Evolutionary conservation across 495 filamentous ascomycete genomes (phyloP), one percentile per base, ranked within the genome.

Genomic region (Viridothelium virens): DNA sequence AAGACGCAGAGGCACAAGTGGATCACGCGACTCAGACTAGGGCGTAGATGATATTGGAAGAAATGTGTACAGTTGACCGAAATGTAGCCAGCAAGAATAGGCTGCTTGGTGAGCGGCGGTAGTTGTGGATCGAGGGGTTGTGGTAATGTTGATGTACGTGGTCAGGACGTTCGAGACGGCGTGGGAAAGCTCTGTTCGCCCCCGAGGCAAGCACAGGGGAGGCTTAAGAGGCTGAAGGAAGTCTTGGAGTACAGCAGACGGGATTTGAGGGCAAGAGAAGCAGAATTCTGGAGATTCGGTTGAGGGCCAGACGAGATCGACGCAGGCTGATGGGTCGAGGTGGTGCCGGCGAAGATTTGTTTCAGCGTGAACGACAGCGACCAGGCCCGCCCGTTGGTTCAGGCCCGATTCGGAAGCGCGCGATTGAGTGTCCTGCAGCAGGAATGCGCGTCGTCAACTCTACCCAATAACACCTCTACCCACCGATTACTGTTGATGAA

Each of bases 341-440:
- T 59, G 33, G 53, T 59, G 53, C 11, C 53, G 53, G 53, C 53
- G 53, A 59, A 59, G 53, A 34, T 59, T 59, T 59, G 53, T 59
- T 59, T 59, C 53, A 59, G 53, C 53, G 53, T 59, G 53, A 59
- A 31, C 53, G 53, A 34, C 7, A 25, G 25, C 25, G 25, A 34
- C 41, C 14, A 44, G 41, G 53, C 53, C 53, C 25, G 53, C 31
- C 53, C 53, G 53, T 59, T 59, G 53, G 25, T 59, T 59, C 53
- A 59, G 53, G 25, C 53, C 53, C 53, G 53, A 59, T 59, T 59
- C 53, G 53, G 53, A 59, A 59, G 53, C 18, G 53, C 53, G 53
- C 53, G 53, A 59, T 59, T 59, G 25, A 59, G 25, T 59, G 53
- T 36, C 5, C 31, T 34, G 31, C 53, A 59, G 11, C 18, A 34